Conservation (phyloP, 139 green algal species). For the Chlorella sorokiniana region DNA sequence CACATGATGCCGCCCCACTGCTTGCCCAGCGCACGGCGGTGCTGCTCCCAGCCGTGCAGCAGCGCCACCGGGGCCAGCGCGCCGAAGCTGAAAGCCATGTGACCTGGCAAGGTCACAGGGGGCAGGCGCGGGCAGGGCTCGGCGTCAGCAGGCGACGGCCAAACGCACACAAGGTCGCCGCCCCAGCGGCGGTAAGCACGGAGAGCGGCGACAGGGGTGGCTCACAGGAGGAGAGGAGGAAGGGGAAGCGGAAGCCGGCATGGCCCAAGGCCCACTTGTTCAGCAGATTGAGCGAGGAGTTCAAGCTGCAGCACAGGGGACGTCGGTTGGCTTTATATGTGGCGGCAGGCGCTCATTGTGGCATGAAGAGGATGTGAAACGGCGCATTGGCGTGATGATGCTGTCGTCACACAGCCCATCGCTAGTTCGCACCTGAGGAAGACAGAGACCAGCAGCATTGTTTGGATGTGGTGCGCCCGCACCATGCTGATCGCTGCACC, state of each 20-base stretch:
- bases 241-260: slow-evolving; percentile 23
- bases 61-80: slow-evolving; percentile 53
- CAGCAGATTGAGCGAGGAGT: slow-evolving; percentile 26
- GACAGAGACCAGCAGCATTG: too few relatives aligned
- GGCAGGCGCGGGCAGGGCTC: background rate
- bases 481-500: too few relatives aligned
- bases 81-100: slow-evolving; percentile 62
- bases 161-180: too few relatives aligned
- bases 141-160: background rate
- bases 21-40: slow-evolving; percentile 43
- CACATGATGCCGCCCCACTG: slow-evolving; percentile 53
- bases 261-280: slow-evolving; percentile 23
- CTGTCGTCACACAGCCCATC: too few relatives aligned
- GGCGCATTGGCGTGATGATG: too few relatives aligned
- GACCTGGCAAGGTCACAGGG: slow-evolving; percentile 15
- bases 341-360: too few relatives aligned
- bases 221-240: slow-evolving; percentile 28
- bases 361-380: too few relatives aligned
- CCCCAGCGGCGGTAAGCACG: too few relatives aligned
- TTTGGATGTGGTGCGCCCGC: too few relatives aligned
- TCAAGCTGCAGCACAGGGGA: slow-evolving; percentile 24
- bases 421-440: too few relatives aligned
- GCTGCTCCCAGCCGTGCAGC: slow-evolving; percentile 23
- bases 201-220: too few relatives aligned
- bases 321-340: too few relatives aligned